phyloP scores from a whole-genome alignment of 148 eudicot genomes.

The Chenopodium formosanum region DNA sequence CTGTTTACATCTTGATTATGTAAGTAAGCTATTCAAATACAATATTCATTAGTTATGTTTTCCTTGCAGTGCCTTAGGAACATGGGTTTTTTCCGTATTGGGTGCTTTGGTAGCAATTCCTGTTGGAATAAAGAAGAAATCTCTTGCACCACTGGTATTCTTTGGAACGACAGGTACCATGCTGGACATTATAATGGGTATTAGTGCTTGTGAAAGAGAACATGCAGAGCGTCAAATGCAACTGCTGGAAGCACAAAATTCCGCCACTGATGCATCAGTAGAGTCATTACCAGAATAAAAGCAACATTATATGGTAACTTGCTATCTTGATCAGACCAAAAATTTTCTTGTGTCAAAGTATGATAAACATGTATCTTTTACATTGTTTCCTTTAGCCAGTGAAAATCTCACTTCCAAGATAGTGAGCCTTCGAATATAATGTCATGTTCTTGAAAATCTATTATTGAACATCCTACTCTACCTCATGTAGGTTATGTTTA shows the following conservation, averaged over 20 bases:
- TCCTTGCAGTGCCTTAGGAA: conserved; percentile 73
- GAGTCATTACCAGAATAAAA: conserved; percentile 22
- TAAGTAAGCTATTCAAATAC: background rate
- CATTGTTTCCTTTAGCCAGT: background rate
- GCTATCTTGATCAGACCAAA: background rate
- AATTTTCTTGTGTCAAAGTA: background rate
- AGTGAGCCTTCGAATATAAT: background rate
- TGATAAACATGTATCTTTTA: background rate
- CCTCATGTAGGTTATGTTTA: background rate
- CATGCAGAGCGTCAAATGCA: conserved; percentile 93
- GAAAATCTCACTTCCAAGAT: background rate
- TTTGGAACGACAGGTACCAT: conserved; percentile 96
- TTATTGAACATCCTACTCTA: background rate
- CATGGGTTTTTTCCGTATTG: conserved; percentile 96
- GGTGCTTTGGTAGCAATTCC: conserved; percentile 96
- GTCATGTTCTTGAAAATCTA: background rate
- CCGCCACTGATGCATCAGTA: conserved; percentile 30
- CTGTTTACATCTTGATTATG: background rate
- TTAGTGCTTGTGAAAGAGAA: conserved; percentile 87
- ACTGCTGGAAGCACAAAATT: conserved; percentile 69
- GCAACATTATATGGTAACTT: background rate
- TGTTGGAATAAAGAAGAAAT: conserved; percentile 79
- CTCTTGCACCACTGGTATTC: conserved; percentile 90
- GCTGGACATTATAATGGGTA: conserved; percentile 95
- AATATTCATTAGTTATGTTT: background rate